Percentiles rank a stretch among this genome's conserved stretches.
phyloP scores from a whole-genome alignment of 2,329 filamentous ascomycete genomes.

The Pseudonectria foliicola region DNA sequence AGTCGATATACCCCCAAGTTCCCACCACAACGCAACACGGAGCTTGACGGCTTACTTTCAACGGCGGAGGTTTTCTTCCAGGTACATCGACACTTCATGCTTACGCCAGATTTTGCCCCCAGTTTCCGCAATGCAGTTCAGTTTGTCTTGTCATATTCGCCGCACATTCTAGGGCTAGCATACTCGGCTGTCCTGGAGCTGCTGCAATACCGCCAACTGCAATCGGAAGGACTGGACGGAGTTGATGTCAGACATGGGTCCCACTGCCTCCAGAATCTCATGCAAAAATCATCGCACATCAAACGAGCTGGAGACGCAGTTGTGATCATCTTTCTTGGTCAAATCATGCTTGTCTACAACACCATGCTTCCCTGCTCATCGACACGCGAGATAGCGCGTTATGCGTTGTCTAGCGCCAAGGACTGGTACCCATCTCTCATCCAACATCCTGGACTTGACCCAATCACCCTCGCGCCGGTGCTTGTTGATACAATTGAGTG shows the following conservation, averaged over 20 bases:
- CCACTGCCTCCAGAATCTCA: conserved; percentile 3
- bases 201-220: neutral
- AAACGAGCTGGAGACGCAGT: conserved; percentile 1
- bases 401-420: conserved; percentile 2
- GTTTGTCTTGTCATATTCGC: conserved; percentile 1
- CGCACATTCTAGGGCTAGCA: conserved; percentile 1
- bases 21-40: neutral
- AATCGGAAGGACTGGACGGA: neutral
- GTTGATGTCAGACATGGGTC: neutral
- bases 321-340: conserved; percentile 4
- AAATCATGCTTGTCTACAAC: conserved; percentile 7
- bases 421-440: conserved; percentile 5
- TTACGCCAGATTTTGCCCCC: conserved; percentile 2
- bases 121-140: conserved; percentile 2
- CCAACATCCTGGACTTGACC: conserved; percentile 3
- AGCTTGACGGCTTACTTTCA: neutral
- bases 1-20: neutral
- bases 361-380: conserved; percentile 1
- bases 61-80: conserved; percentile 2
- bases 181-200: conserved; percentile 5
- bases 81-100: conserved; percentile 6
- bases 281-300: neutral
- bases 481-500: conserved; percentile 9
- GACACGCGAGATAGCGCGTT: conserved; percentile 3
- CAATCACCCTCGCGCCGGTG: conserved; percentile 7